Conservation (phyloP, 257 asterid genomes). For the Plantago major region DNA sequence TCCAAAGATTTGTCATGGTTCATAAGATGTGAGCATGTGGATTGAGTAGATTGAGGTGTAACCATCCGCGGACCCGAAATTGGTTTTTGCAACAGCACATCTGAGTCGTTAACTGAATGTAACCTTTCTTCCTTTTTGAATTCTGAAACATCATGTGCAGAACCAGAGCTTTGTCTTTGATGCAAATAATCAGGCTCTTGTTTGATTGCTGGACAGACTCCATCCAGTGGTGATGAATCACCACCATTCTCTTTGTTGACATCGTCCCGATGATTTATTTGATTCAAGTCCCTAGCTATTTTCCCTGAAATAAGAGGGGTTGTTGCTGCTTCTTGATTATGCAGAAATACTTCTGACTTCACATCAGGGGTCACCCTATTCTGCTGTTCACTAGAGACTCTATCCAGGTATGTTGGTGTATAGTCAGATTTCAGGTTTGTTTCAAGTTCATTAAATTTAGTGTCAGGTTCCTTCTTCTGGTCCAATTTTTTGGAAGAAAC, state of each 20-base stretch:
- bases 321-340: slow-evolving; percentile 22
- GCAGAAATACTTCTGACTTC: slow-evolving; percentile 17
- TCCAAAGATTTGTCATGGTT: slow-evolving; percentile 23
- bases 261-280: slow-evolving; percentile 16
- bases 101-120: slow-evolving; percentile 18
- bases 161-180: slow-evolving; percentile 28
- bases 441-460: slow-evolving; percentile 25
- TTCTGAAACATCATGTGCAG: slow-evolving; percentile 23
- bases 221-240: slow-evolving; percentile 30
- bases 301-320: slow-evolving; percentile 18
- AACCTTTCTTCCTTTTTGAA: slow-evolving; percentile 23
- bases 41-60: slow-evolving; percentile 32
- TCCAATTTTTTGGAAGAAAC: slow-evolving; percentile 29
- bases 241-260: slow-evolving; percentile 28
- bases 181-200: slow-evolving; percentile 28
- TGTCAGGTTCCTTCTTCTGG: slow-evolving; percentile 24
- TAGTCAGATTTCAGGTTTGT: slow-evolving; percentile 1
- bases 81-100: slow-evolving; percentile 25
- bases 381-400: slow-evolving; percentile 24
- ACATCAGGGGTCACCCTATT: slow-evolving; percentile 15
- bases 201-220: slow-evolving; percentile 36
- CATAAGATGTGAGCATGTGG: neutral
- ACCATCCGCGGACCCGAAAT: slow-evolving; percentile 21
- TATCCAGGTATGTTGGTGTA: slow-evolving; percentile 6
- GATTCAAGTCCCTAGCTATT: slow-evolving; percentile 24